phyloP scores from a whole-genome alignment of 805 yeast species.

The Ogataea philodendri region DNA sequence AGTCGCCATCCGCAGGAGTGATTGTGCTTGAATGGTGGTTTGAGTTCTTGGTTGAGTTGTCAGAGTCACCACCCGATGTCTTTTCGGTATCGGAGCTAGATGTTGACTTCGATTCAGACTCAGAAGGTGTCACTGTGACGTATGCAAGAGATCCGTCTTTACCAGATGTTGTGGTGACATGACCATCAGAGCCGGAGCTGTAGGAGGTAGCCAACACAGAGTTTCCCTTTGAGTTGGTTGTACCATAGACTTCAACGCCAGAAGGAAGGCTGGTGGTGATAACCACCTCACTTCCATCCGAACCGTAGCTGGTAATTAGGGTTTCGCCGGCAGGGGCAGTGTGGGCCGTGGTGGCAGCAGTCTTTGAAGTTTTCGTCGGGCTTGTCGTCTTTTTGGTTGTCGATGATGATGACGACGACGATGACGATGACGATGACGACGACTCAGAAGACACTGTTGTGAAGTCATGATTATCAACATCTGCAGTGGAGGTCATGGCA shows the following conservation, averaged over 20 bases:
- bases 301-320: constrained; percentile 1
- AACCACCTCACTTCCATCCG: constrained; percentile 2
- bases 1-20: neutral
- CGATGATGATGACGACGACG: no score
- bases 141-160: constrained; percentile 1
- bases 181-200: constrained; percentile 1
- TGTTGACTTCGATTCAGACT: no score
- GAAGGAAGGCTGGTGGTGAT: constrained; percentile 6
- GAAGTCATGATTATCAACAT: neutral
- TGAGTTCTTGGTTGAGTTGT: constrained; percentile 1
- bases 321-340: constrained; percentile 1
- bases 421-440: no score
- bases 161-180: constrained; percentile 3
- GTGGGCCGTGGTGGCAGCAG: constrained; percentile 1
- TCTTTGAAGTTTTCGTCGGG: neutral
- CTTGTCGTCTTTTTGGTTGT: neutral
- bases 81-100: no score
- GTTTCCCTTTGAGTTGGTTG: constrained; percentile 3
- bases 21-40: constrained; percentile 1
- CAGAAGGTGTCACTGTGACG: constrained; percentile 3
- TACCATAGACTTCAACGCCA: constrained; percentile 3
- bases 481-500: constrained; percentile 3
- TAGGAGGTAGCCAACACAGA: constrained; percentile 4
- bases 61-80: no score
- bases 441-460: no score